Percentiles rank a stretch among this genome's conserved stretches.
phyloP scores from a whole-genome alignment of 805 yeast species.

The Saccharomycopsis javanensis region DNA sequence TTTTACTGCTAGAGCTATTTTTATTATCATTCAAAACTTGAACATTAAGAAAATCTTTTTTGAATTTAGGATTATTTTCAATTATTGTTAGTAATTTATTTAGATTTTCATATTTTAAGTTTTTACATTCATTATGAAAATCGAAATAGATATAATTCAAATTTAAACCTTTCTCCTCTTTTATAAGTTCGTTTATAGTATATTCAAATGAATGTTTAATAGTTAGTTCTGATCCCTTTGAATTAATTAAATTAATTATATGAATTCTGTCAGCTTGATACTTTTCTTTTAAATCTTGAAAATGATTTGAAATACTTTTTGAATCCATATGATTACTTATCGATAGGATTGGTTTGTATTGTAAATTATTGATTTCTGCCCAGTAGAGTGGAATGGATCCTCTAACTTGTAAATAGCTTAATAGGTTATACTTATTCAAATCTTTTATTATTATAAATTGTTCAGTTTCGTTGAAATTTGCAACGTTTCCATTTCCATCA shows the following conservation, averaged over 20 bases:
- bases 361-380: slow-evolving; percentile 87
- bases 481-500: slow-evolving; percentile 72
- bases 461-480: slow-evolving; percentile 91
- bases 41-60: slow-evolving; percentile 52
- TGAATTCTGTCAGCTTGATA: slow-evolving; percentile 49
- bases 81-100: slow-evolving; percentile 64
- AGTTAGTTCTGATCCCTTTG: slow-evolving; percentile 83
- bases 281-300: slow-evolving; percentile 45
- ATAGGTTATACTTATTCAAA: slow-evolving; percentile 23
- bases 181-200: slow-evolving; percentile 38
- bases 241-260: slow-evolving; percentile 85
- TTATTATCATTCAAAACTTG: neutral
- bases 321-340: slow-evolving; percentile 45
- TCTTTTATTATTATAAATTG: slow-evolving; percentile 44
- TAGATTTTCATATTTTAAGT: slow-evolving; percentile 89
- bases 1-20: neutral
- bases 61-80: slow-evolving; percentile 48
- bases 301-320: slow-evolving; percentile 69
- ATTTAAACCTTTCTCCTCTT: slow-evolving; percentile 5
- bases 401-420: slow-evolving; percentile 73
- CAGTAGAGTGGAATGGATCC: slow-evolving; percentile 96
- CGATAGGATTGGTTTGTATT: slow-evolving; percentile 74
- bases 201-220: slow-evolving; percentile 77
- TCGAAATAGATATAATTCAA: slow-evolving; percentile 82
- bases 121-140: slow-evolving; percentile 93